Evolutionary conservation across 148 eudicot genomes (phyloP).

Genomic region (Chenopodium quinoa): DNA sequence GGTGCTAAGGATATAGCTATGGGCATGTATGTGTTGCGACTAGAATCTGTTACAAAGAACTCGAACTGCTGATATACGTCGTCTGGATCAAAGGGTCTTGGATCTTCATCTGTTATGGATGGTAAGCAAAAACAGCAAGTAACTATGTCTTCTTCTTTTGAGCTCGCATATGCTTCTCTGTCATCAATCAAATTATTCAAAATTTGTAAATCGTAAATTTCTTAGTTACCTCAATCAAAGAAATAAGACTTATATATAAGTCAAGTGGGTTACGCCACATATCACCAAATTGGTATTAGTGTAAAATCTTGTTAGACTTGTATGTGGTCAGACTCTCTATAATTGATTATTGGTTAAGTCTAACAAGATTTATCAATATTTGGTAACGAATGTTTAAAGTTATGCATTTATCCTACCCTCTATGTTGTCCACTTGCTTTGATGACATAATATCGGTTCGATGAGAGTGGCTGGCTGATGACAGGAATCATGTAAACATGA

Average conservation of each 20-base stretch:
- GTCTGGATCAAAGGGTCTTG: slow-evolving; percentile 18
- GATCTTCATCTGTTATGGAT: slow-evolving; percentile 17
- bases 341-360: too few relatives aligned
- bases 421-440: slow-evolving; percentile 15
- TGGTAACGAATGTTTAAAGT: background rate
- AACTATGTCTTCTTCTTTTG: slow-evolving; percentile 23
- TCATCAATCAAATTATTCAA: background rate
- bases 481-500: slow-evolving; percentile 27
- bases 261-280: too few relatives aligned
- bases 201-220: too few relatives aligned
- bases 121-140: slow-evolving; percentile 17
- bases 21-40: slow-evolving; percentile 3
- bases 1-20: slow-evolving; percentile 41
- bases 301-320: too few relatives aligned
- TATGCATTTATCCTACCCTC: slow-evolving; percentile 17
- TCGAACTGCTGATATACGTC: slow-evolving; percentile 56
- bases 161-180: slow-evolving; percentile 28
- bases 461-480: slow-evolving; percentile 30
- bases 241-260: too few relatives aligned
- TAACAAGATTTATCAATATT: too few relatives aligned
- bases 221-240: too few relatives aligned
- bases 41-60: slow-evolving; percentile 22
- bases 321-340: too few relatives aligned
- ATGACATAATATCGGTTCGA: slow-evolving; percentile 31
- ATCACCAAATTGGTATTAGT: too few relatives aligned